These are phyloP conservation scores for Puccinia novopanici DNA, from an alignment of 1,284 basidiomycete species.

Conservation along the genomic window DNA sequence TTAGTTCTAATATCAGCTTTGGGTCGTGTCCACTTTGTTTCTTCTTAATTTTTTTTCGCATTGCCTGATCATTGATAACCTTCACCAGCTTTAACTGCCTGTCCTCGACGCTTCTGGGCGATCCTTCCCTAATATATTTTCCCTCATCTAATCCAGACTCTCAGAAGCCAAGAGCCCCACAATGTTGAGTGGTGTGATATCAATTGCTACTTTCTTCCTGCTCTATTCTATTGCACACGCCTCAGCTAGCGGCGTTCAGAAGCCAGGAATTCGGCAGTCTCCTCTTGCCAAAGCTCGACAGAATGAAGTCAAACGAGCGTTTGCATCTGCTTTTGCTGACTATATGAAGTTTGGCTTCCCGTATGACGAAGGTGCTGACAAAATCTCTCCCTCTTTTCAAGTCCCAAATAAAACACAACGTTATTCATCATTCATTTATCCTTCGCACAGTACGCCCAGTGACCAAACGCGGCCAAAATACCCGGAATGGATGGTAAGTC, in stretches of 20 bases:
- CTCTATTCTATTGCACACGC: not conserved
- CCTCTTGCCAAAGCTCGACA: constrained; percentile 19
- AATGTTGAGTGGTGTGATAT: not conserved
- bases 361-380: constrained; percentile 32
- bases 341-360: constrained; percentile 48
- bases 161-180: not conserved
- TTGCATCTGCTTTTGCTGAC: constrained; percentile 40
- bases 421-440: not conserved
- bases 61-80: no score
- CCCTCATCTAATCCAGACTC: not conserved
- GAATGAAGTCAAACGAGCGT: constrained; percentile 23
- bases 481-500: constrained; percentile 46
- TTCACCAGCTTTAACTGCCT: no score
- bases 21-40: no score
- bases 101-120: no score
- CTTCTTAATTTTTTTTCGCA: no score
- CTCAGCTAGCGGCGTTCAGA: not conserved
- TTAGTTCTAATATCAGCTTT: no score
- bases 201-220: not conserved
- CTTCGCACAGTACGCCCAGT: constrained; percentile 30
- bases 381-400: not conserved
- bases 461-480: constrained; percentile 28
- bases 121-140: not conserved
- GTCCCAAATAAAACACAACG: not conserved
- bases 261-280: constrained; percentile 34